Conservation (phyloP, 495 filamentous ascomycete species). For the Aspergillus heteromorphus region DNA sequence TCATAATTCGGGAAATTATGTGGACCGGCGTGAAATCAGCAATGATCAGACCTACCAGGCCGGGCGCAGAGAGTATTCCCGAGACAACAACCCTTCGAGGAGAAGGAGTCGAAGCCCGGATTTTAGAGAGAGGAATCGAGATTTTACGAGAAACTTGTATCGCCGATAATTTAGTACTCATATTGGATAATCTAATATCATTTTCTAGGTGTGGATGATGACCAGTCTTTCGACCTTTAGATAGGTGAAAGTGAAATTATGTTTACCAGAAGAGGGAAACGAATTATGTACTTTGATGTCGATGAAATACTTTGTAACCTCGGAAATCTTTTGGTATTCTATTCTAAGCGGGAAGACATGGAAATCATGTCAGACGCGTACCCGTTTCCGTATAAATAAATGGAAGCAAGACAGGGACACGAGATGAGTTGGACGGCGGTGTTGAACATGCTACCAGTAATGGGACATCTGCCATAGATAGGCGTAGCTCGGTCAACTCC, state of each 20-base stretch:
- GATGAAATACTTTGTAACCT: too few species aligned
- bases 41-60: constrained; percentile 10
- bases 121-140: constrained; percentile 21
- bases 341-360: not conserved
- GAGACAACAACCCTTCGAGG: constrained; percentile 26
- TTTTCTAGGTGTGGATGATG: not conserved
- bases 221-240: too few species aligned
- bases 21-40: constrained; percentile 20
- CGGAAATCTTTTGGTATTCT: too few species aligned
- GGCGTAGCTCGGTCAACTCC: not conserved
- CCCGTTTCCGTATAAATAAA: too few species aligned
- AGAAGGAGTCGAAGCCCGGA: constrained; percentile 39
- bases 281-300: too few species aligned
- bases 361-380: too few species aligned
- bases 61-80: constrained; percentile 27
- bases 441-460: not conserved
- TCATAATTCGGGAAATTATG: constrained; percentile 8
- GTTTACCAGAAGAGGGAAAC: too few species aligned
- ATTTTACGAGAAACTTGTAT: constrained; percentile 10
- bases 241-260: not conserved
- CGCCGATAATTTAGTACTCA: constrained; percentile 4
- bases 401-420: not conserved
- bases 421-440: not conserved
- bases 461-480: not conserved
- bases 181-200: not conserved